phyloP scores from a whole-genome alignment of 176 grass and related monocot genomes.

The Dactylis glomerata region DNA sequence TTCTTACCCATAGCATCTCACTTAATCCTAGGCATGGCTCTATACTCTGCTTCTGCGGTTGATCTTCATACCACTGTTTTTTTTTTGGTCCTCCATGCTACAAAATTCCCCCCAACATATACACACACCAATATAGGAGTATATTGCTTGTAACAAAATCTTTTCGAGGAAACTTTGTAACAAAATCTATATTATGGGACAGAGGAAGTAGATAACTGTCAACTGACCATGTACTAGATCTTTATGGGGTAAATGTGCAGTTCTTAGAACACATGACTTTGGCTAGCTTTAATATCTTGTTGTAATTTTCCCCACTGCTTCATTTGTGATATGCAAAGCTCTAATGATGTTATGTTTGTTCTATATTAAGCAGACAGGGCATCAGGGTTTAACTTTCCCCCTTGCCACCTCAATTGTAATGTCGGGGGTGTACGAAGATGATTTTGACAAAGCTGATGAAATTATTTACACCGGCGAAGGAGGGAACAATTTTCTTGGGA shows the following conservation, averaged over 20 bases:
- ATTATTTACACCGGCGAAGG: conserved; percentile 78
- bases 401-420: conserved; percentile 62
- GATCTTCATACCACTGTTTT: too few relatives aligned
- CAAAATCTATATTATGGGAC: too few relatives aligned
- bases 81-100: too few relatives aligned
- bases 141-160: too few relatives aligned
- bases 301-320: neutral
- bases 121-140: too few relatives aligned
- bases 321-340: neutral
- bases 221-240: neutral
- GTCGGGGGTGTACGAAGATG: conserved; percentile 74
- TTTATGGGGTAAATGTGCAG: neutral
- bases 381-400: conserved; percentile 52
- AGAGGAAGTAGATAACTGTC: too few relatives aligned
- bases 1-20: too few relatives aligned
- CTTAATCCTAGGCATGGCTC: too few relatives aligned
- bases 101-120: too few relatives aligned
- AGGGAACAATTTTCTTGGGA: conserved; percentile 60
- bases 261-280: neutral
- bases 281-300: conserved; percentile 6
- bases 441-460: conserved; percentile 54
- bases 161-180: too few relatives aligned
- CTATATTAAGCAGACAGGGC: conserved; percentile 27
- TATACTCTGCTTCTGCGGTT: too few relatives aligned
- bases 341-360: conserved; percentile 3